Evolutionary conservation across 129 eudicot species (phyloP), one percentile per base, ranked within the genome.

Genomic region (Calendula officinalis): DNA sequence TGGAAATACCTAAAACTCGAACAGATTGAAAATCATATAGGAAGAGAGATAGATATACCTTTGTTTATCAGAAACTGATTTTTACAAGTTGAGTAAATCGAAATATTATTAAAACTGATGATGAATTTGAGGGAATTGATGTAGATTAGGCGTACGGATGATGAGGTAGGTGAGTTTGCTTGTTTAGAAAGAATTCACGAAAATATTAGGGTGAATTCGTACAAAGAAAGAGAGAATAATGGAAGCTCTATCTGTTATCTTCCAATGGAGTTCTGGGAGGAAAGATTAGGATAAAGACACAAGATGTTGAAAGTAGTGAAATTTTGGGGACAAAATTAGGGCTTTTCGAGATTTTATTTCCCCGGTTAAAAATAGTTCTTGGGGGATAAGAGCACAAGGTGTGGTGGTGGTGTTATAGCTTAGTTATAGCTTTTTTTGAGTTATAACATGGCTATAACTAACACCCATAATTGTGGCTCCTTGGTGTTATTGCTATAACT

Each of bases 221-320:
- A 46, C 5, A 66, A 9, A 46, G 13, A 30, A 70, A 13, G 17
- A 61, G 8, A 33, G 48, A 41, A 53, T 39, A 14, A 9, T 16
- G 59, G 13, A 56, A 73, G 66, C 27, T 73, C 64, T 64, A 56
- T 64, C 60, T 64, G 78, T 56, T 71, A 60, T 71, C 70, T 73
- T 64, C 69, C 52, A 38, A 70, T 70, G 43, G 57, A 62, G 63
- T 62, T 72, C 68, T 53, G 77, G 64, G 48, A 69, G 55, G 76
- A 62, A 72, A 62, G 77, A 72, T 64, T 56, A 56, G 78, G 78
- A 73, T 73, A 73, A 67, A 73, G 50, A 72, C 47, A 72, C 47
- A 43, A 70, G 64, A 62, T 62, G 68, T 49, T 32, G 64, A 62
- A 54, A 72, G 48, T 44, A 60, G 72, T 73, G 72, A 66, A 72